Percentiles rank a stretch among this genome's conserved stretches.
Evolutionary conservation across 192 early-diverging fungal genomes (phyloP).

Genomic region (Coemansia sp.): DNA sequence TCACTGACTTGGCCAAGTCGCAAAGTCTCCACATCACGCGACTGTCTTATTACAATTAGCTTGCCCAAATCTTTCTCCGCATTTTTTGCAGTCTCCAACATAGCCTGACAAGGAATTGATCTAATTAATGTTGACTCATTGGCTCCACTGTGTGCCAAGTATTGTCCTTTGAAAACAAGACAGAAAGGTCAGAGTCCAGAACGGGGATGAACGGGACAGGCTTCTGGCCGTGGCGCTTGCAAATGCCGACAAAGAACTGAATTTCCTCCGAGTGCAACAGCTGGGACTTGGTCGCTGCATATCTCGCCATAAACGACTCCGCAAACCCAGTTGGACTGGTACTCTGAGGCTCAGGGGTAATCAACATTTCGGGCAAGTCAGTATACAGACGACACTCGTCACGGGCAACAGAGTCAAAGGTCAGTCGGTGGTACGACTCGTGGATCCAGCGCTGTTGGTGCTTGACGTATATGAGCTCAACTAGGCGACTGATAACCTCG

Average conservation of each 20-base stretch:
- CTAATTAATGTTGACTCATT: too few species aligned
- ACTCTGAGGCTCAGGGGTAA: too few species aligned
- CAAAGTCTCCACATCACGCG: too few species aligned
- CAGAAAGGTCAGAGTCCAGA: slow-evolving; percentile 88
- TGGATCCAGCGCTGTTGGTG: slow-evolving; percentile 65
- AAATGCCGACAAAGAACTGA: slow-evolving; percentile 18
- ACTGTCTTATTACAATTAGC: too few species aligned
- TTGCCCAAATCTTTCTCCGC: too few species aligned
- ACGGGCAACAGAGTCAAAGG: slow-evolving; percentile 76
- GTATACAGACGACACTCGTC: slow-evolving; percentile 75
- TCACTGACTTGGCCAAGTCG: too few species aligned
- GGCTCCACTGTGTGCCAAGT: slow-evolving; percentile 89
- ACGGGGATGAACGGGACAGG: too few species aligned
- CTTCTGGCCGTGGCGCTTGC: slow-evolving; percentile 69
- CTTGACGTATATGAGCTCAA: slow-evolving; percentile 74
- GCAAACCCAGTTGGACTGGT: slow-evolving; percentile 16
- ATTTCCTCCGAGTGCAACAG: slow-evolving; percentile 27
- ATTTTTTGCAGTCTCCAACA: too few species aligned
- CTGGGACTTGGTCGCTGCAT: slow-evolving; percentile 13
- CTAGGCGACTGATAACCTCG: too few species aligned
- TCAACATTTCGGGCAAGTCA: too few species aligned
- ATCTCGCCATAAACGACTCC: neutral
- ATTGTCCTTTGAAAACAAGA: slow-evolving; percentile 89
- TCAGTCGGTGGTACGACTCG: slow-evolving; percentile 65
- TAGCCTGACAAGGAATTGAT: too few species aligned